Evolutionary conservation across 2,329 filamentous ascomycete genomes (phyloP).

Genomic region (Lecanicillium sp.): DNA sequence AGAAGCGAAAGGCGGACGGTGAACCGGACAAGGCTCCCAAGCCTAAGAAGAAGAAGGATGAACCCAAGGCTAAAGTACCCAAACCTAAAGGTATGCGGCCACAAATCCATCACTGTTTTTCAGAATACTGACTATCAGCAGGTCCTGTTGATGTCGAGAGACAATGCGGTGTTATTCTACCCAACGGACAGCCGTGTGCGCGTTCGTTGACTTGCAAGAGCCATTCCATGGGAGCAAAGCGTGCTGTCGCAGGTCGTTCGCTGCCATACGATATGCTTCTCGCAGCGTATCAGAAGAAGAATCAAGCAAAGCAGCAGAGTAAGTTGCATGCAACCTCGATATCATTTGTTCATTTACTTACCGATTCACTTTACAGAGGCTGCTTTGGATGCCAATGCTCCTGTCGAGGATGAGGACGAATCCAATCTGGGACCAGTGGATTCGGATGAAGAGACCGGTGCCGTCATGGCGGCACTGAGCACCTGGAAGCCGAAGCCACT

Average conservation of each 20-base stretch:
- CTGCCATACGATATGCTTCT: slow-evolving; percentile 90
- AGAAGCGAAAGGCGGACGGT: slow-evolving; percentile 71
- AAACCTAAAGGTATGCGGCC: slow-evolving; percentile 66
- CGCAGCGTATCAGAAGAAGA: slow-evolving; percentile 90
- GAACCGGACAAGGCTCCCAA: slow-evolving; percentile 79
- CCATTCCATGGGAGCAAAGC: slow-evolving; percentile 90
- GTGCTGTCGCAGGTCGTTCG: slow-evolving; percentile 78
- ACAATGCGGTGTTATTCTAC: slow-evolving; percentile 82
- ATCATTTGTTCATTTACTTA: slow-evolving; percentile 1
- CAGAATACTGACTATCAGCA: slow-evolving; percentile 24
- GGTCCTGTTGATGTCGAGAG: slow-evolving; percentile 89
- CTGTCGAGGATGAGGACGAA: slow-evolving; percentile 79
- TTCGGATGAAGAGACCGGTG: slow-evolving; percentile 87
- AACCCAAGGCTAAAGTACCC: slow-evolving; percentile 73
- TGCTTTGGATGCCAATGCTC: slow-evolving; percentile 89
- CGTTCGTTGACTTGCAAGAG: slow-evolving; percentile 89
- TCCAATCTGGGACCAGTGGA: slow-evolving; percentile 76
- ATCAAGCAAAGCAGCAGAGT: slow-evolving; percentile 97
- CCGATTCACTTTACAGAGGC: slow-evolving; percentile 56
- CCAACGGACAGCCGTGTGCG: slow-evolving; percentile 82
- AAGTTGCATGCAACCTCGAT: slow-evolving; percentile 31
- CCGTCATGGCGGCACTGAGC: slow-evolving; percentile 75
- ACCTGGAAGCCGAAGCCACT: slow-evolving; percentile 75
- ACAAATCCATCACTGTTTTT: neutral
- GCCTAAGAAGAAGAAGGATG: slow-evolving; percentile 92